A percentile compares a stretch with the other conserved stretches of the same genome.
Conservation (phyloP, 1,284 basidiomycete species). For the Sporisorium scitamineum region DNA sequence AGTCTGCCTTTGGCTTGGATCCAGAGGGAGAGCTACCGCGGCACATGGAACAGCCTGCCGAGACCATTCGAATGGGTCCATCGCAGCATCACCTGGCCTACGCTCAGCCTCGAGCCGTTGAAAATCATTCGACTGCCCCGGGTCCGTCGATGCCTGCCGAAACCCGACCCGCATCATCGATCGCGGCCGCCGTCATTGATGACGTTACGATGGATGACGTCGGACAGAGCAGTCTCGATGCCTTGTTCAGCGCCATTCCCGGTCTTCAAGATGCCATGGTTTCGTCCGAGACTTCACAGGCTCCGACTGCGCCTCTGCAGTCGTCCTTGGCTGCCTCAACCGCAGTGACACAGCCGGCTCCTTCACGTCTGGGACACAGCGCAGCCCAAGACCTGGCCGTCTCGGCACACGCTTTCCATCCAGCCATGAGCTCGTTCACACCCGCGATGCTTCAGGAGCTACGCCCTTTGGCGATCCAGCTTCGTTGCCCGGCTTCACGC, state of each 20-base stretch:
- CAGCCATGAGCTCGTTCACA: constrained; percentile 26
- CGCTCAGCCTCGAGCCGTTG: neutral
- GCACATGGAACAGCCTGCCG: constrained; percentile 4
- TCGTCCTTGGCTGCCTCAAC: neutral
- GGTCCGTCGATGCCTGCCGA: neutral
- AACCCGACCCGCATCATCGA: constrained; percentile 8
- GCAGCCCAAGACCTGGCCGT: constrained; percentile 5
- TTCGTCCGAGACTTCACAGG: constrained; percentile 12
- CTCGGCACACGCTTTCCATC: constrained; percentile 19
- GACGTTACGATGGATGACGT: constrained; percentile 40
- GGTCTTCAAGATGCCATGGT: constrained; percentile 36
- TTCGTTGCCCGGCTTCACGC: constrained; percentile 62
- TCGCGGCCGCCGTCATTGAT: constrained; percentile 2
- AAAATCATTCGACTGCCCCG: neutral
- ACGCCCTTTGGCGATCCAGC: constrained; percentile 55
- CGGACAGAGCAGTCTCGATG: constrained; percentile 38
- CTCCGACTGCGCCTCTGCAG: neutral
- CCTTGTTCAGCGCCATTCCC: constrained; percentile 38
- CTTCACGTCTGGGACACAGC: neutral
- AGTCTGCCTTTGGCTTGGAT: constrained; percentile 43
- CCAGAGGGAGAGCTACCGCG: constrained; percentile 3
- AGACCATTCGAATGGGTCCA: neutral
- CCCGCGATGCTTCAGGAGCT: constrained; percentile 29
- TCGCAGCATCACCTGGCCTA: constrained; percentile 3
- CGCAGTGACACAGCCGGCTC: neutral